Percentiles rank a stretch among this genome's conserved stretches.
Evolutionary conservation across 2,329 filamentous ascomycete genomes (phyloP).

Genomic region (Aspergillus puulaauensis): DNA sequence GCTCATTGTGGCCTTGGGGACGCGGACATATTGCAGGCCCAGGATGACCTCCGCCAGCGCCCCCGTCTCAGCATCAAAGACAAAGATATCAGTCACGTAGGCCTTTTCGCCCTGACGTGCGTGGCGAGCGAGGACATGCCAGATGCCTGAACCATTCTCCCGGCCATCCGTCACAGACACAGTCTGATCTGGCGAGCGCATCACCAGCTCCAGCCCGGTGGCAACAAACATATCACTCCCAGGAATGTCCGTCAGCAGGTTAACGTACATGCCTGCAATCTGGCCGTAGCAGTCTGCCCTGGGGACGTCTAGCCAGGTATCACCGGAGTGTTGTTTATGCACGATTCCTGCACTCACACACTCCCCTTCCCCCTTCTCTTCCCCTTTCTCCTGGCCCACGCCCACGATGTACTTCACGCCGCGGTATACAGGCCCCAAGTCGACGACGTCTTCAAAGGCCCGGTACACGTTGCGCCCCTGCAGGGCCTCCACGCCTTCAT

Average conservation of each 20-base stretch:
- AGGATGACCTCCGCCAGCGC: constrained; percentile 27
- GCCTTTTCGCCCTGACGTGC: constrained; percentile 13
- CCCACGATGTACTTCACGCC: neutral
- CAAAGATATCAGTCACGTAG: constrained; percentile 30
- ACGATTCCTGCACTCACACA: neutral
- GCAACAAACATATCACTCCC: constrained; percentile 29
- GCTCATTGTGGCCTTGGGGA: constrained; percentile 22
- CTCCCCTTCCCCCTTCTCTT: neutral
- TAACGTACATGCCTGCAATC: neutral
- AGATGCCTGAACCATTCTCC: constrained; percentile 12
- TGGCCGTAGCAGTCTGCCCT: neutral
- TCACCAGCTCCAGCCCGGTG: constrained; percentile 24
- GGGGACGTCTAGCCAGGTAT: constrained; percentile 2
- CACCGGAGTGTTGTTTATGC: neutral
- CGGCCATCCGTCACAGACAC: neutral
- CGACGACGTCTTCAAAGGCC: constrained; percentile 12
- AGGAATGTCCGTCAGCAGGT: neutral
- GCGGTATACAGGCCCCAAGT: constrained; percentile 9
- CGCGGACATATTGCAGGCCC: constrained; percentile 26
- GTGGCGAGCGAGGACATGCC: constrained; percentile 26
- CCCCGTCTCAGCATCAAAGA: constrained; percentile 28
- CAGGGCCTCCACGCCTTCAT: constrained; percentile 17
- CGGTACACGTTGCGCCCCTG: constrained; percentile 18
- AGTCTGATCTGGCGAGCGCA: constrained; percentile 19
- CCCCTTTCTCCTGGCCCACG: neutral